Conservation (phyloP, 1,284 basidiomycete genomes). For the Irpex sp. region DNA sequence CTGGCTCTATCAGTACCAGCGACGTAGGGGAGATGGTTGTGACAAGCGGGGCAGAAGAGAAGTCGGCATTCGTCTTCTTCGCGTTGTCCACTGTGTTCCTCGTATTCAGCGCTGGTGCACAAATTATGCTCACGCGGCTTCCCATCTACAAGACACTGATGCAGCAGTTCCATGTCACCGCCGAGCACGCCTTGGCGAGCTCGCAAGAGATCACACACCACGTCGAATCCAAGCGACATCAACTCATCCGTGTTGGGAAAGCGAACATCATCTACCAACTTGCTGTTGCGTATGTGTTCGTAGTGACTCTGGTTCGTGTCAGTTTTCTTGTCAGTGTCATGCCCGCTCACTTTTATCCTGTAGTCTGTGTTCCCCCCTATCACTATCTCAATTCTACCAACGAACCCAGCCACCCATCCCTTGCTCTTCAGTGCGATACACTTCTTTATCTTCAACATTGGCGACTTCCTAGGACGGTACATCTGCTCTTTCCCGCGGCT, state of each 20-base stretch:
- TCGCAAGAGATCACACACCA: not conserved
- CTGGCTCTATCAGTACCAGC: conserved; percentile 42
- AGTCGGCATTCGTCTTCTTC: conserved; percentile 71
- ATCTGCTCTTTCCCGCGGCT: conserved; percentile 66
- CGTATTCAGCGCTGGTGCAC: conserved; percentile 44
- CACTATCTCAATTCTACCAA: conserved; percentile 71
- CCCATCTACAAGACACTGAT: conserved; percentile 45
- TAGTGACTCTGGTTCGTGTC: conserved; percentile 71
- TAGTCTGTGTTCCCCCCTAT: conserved; percentile 77
- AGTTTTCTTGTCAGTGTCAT: not conserved
- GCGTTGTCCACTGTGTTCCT: conserved; percentile 66
- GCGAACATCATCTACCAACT: conserved; percentile 69
- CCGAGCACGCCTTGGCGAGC: not conserved
- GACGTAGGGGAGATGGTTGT: conserved; percentile 22
- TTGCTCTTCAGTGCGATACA: conserved; percentile 69
- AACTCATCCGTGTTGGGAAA: conserved; percentile 52
- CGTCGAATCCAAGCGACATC: conserved; percentile 22
- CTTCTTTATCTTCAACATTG: conserved; percentile 72
- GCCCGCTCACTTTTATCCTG: not conserved
- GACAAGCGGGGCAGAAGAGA: conserved; percentile 40
- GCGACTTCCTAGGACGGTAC: conserved; percentile 78
- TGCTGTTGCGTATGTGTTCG: conserved; percentile 73
- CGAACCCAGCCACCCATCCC: conserved; percentile 54
- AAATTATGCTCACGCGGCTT: conserved; percentile 53
- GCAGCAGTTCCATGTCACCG: conserved; percentile 1